A percentile compares a stretch with the other conserved stretches of the same genome.
Evolutionary conservation across 805 yeast genomes (phyloP).

Genomic region (Pichia californica): DNA sequence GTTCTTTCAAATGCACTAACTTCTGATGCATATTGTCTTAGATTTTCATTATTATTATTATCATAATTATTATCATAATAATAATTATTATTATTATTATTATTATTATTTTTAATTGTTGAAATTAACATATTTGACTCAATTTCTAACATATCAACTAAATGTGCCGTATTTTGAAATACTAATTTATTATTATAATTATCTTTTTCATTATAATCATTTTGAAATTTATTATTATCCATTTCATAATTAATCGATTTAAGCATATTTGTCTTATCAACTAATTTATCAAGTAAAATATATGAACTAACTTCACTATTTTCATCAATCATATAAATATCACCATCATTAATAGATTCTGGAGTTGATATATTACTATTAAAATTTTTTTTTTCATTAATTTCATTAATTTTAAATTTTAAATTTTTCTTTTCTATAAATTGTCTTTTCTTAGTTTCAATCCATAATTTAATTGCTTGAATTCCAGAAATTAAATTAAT

Average conservation of each 20-base stretch:
- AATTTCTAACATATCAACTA: not conserved
- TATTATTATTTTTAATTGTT: not conserved
- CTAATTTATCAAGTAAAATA: slow-evolving; percentile 6
- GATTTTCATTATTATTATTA: not conserved
- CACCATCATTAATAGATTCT: not conserved
- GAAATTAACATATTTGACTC: not conserved
- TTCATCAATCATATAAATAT: not conserved
- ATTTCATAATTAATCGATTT: not conserved
- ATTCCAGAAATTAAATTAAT: slow-evolving; percentile 33
- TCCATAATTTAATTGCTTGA: slow-evolving; percentile 29
- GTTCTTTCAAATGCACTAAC: slow-evolving; percentile 27
- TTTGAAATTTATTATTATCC: not conserved
- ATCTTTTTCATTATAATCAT: not conserved
- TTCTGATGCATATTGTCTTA: not conserved
- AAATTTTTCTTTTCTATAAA: not conserved
- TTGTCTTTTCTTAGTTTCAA: slow-evolving; percentile 12
- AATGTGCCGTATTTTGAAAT: not conserved
- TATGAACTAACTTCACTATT: not conserved
- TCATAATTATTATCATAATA: not conserved
- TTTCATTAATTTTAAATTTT: not conserved
- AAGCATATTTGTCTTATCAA: not conserved
- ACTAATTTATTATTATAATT: no score
- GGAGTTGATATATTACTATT: no score
- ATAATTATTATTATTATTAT: no score
- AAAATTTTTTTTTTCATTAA: not conserved